Evolutionary conservation across 2,329 filamentous ascomycete species (phyloP), one percentile per base, ranked within the genome.

Genomic region (Aureobasidium sp.): DNA sequence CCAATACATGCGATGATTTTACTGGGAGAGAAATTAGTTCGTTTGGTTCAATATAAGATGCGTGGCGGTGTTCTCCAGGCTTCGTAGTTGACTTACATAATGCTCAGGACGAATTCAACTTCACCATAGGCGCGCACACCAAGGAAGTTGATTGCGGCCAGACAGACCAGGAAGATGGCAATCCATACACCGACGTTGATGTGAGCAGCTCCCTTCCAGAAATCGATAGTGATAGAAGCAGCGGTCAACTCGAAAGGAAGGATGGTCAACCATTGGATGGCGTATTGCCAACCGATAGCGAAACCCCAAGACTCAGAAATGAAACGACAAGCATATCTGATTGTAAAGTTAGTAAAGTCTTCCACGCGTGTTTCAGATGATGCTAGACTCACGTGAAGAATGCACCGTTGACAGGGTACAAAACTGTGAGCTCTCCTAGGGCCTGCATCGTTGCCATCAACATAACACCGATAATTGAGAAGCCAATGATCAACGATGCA

Each of bases 1-100:
- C 84, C 85, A 11, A 81, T 74, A 68, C 82, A 80, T 49, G 84
- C 71, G 20, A 71, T 62, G 45, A 74, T 68, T 64, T 74, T 74
- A 68, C 31, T 31, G 31, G 9, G 9, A 31, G 8, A 31, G 31
- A 31, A 2, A 11, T 31, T 11, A 31, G 31, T 31, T 31, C 8
- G 9, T 31, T 31, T 31, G 31, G 31, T 31, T 2, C 31, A 11
- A 31, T 31, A 9, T 9, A 9, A 31, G 31, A 9, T 31, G 9
- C 9, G 31, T 25, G 31, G 31, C 7, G 8, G 2, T 31, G 31
- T 9, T 31, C 31, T 31, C 31, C 31, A 31, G 31, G 31, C 31
- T 31, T 31, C 8, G 8, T 9, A 31, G 5, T 31, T 31, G 31
- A 31, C 31, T 31, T 2, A 31, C 31, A 73, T 67, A 63, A 72